phyloP scores from a whole-genome alignment of 2,329 filamentous ascomycete genomes.

The Berkeleyomyces basicola region DNA sequence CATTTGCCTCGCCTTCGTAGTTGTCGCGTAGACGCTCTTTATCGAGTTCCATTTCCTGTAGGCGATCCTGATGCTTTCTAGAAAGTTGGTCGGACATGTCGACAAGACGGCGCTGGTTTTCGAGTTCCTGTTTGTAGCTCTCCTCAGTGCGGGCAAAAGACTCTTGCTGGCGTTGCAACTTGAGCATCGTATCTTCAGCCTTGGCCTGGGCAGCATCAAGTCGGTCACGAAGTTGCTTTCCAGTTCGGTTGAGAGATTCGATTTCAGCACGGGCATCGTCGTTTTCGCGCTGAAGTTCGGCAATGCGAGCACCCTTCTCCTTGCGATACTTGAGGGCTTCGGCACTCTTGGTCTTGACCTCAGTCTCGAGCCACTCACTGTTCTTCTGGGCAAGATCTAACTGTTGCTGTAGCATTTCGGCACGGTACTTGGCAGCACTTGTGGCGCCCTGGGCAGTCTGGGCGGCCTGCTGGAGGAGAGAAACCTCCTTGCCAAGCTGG shows the following conservation, averaged over 20 bases:
- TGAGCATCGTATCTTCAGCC: conserved; percentile 66
- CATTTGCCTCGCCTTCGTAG: conserved; percentile 41
- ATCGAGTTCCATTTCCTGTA: conserved; percentile 53
- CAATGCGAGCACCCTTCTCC: conserved; percentile 80
- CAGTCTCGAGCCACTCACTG: conserved; percentile 82
- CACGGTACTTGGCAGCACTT: conserved; percentile 72
- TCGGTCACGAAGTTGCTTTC: conserved; percentile 63
- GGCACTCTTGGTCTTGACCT: conserved; percentile 75
- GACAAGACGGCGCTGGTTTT: conserved; percentile 63
- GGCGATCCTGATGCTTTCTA: conserved; percentile 51
- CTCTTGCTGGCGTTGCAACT: conserved; percentile 74
- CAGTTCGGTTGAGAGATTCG: conserved; percentile 62
- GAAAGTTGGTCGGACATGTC: conserved; percentile 67
- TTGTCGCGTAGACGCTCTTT: conserved; percentile 45
- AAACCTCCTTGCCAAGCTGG: conserved; percentile 67
- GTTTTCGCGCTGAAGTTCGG: conserved; percentile 72
- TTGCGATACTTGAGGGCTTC: conserved; percentile 85
- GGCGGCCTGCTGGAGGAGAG: conserved; percentile 63
- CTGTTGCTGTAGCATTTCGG: conserved; percentile 80
- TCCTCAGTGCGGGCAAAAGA: conserved; percentile 68
- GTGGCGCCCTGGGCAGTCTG: conserved; percentile 68
- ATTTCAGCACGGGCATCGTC: conserved; percentile 68
- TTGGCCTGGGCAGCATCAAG: conserved; percentile 74
- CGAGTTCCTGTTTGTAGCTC: conserved; percentile 71
- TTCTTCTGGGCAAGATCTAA: conserved; percentile 76